phyloP scores from a whole-genome alignment of 495 filamentous ascomycete species.

The Cercophora samala region DNA sequence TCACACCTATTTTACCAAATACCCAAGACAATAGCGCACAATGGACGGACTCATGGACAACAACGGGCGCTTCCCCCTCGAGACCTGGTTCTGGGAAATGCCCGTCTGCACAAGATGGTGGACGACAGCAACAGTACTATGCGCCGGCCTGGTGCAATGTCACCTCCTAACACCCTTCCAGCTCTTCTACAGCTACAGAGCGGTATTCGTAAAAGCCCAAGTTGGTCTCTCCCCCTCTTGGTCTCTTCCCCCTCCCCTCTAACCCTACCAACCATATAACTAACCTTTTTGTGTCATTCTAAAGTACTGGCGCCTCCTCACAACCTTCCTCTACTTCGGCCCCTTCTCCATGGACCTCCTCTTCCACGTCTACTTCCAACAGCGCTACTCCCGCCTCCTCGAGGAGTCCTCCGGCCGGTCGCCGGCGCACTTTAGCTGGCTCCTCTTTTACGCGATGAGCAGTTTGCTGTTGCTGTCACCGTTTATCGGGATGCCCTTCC shows the following conservation, averaged over 20 bases:
- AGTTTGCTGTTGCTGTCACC: slow-evolving; percentile 79
- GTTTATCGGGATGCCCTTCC: slow-evolving; percentile 80
- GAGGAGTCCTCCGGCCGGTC: slow-evolving; percentile 90
- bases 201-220: slow-evolving; percentile 86
- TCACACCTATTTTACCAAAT: background rate
- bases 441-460: slow-evolving; percentile 77
- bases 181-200: slow-evolving; percentile 92
- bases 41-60: slow-evolving; percentile 71
- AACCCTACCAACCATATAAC: background rate
- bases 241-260: background rate
- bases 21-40: slow-evolving; percentile 1
- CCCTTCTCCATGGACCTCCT: slow-evolving; percentile 90
- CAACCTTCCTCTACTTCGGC: slow-evolving; percentile 96
- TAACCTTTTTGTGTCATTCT: background rate
- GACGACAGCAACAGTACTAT: slow-evolving; percentile 87
- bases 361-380: slow-evolving; percentile 98
- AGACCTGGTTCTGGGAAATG: slow-evolving; percentile 98
- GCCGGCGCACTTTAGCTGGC: slow-evolving; percentile 90
- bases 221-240: slow-evolving; percentile 50
- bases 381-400: slow-evolving; percentile 90
- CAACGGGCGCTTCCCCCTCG: slow-evolving; percentile 74
- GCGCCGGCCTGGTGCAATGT: slow-evolving; percentile 90
- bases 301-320: slow-evolving; percentile 92
- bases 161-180: slow-evolving; percentile 86
- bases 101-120: slow-evolving; percentile 92